Percentiles rank a stretch among this genome's conserved stretches.
These are phyloP conservation scores for Phytophthora ohioensis DNA, from an alignment of 352 stramenopile species.

Conservation along the genomic window DNA sequence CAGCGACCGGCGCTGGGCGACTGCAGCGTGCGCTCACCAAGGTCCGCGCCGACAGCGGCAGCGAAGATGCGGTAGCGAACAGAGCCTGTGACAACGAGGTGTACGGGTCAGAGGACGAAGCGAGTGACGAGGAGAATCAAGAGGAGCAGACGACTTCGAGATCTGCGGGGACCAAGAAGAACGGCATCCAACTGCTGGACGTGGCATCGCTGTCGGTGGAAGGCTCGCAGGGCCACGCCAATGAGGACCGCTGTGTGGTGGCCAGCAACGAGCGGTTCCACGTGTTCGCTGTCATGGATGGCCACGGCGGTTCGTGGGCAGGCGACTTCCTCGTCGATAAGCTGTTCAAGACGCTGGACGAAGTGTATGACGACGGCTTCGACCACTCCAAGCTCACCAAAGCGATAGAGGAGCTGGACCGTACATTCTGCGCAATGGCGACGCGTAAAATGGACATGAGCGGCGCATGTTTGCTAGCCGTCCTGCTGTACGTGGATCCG, in stretches of 20 bases:
- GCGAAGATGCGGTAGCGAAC: background rate
- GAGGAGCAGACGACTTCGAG: constrained; percentile 8
- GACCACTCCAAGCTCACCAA: constrained; percentile 37
- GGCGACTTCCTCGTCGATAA: constrained; percentile 64
- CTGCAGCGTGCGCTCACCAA: constrained; percentile 45
- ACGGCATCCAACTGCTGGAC: constrained; percentile 47
- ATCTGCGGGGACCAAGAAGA: constrained; percentile 32
- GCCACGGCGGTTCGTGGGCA: constrained; percentile 69
- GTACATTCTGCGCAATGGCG: constrained; percentile 50
- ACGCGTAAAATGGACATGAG: constrained; percentile 57
- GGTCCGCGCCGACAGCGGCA: constrained; percentile 28
- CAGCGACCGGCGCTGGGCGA: constrained; percentile 4
- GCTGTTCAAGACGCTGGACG: constrained; percentile 57
- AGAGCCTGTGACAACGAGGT: constrained; percentile 24
- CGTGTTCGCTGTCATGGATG: constrained; percentile 78
- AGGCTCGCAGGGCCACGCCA: constrained; percentile 62
- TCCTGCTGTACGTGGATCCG: constrained; percentile 61
- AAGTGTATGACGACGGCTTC: constrained; percentile 53
- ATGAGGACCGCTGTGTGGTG: constrained; percentile 76
- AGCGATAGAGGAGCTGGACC: constrained; percentile 61
- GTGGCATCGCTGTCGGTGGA: constrained; percentile 56
- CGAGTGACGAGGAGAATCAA: constrained; percentile 27
- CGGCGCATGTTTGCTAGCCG: constrained; percentile 69
- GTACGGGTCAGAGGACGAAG: constrained; percentile 17
- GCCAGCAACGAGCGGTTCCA: constrained; percentile 62